Conservation (phyloP, 352 stramenopile species). For the Pythium dissotocum region DNA sequence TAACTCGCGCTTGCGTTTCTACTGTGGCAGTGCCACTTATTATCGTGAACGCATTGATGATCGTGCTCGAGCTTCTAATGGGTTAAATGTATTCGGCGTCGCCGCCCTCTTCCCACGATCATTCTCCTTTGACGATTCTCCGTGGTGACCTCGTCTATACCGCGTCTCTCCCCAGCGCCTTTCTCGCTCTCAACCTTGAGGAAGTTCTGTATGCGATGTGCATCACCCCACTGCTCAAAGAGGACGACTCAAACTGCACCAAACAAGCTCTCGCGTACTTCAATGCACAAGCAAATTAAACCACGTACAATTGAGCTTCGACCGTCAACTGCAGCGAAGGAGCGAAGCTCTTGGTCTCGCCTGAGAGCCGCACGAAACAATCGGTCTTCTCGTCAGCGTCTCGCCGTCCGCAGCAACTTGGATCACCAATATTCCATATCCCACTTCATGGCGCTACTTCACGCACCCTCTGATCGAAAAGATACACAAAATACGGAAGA, state of each 20-base stretch:
- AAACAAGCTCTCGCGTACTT: too few relatives aligned
- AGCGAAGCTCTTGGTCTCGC: too few relatives aligned
- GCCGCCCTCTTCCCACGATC: not conserved
- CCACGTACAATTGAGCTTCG: too few relatives aligned
- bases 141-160: too few relatives aligned
- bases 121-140: not conserved
- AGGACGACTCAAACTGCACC: too few relatives aligned
- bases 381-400: not conserved
- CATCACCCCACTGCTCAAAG: too few relatives aligned
- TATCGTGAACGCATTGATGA: constrained; percentile 80
- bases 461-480: not conserved
- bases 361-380: too few relatives aligned
- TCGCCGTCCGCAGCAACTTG: not conserved
- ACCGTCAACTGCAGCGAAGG: too few relatives aligned
- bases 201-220: too few relatives aligned
- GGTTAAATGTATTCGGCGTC: constrained; percentile 34
- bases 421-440: not conserved
- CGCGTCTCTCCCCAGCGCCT: too few relatives aligned
- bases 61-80: constrained; percentile 78
- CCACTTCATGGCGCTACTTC: constrained; percentile 17
- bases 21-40: constrained; percentile 66
- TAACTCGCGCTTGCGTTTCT: constrained; percentile 1
- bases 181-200: too few relatives aligned
- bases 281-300: too few relatives aligned
- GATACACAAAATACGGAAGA: constrained; percentile 21